These are phyloP conservation scores for Anisodus acutangulus DNA, from an alignment of 257 asterid genomes.

Conservation along the genomic window DNA sequence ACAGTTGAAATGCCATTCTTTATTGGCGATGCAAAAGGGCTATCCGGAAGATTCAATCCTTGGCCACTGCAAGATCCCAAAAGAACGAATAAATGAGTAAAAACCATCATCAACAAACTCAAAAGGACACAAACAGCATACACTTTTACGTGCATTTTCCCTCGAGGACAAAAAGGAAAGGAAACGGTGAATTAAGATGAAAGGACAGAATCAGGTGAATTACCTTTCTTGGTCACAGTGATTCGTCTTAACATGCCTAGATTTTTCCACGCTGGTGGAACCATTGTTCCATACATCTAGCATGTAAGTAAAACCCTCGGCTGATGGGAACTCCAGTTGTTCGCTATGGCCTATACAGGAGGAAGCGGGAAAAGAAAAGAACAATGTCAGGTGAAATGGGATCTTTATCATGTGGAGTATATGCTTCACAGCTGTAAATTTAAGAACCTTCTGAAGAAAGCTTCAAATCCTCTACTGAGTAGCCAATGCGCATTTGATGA, in stretches of 20 bases:
- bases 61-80: slow-evolving; percentile 46
- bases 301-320: slow-evolving; percentile 48
- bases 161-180: neutral
- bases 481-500: slow-evolving; percentile 44
- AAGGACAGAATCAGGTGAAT: slow-evolving; percentile 34
- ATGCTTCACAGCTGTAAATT: neutral
- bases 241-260: slow-evolving; percentile 24
- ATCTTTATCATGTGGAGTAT: neutral
- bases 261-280: slow-evolving; percentile 26
- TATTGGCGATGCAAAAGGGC: slow-evolving; percentile 64
- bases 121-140: too few species aligned
- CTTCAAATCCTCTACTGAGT: slow-evolving; percentile 57
- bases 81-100: neutral
- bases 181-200: neutral
- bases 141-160: too few species aligned
- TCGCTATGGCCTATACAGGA: slow-evolving; percentile 47
- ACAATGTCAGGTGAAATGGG: neutral
- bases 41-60: slow-evolving; percentile 72
- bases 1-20: slow-evolving; percentile 63
- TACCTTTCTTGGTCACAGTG: slow-evolving; percentile 35
- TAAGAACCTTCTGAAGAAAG: slow-evolving; percentile 58
- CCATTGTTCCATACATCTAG: slow-evolving; percentile 50
- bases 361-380: neutral
- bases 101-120: too few species aligned
- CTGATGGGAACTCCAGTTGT: slow-evolving; percentile 42